Percentiles rank a stretch among this genome's conserved stretches.
Evolutionary conservation across 2,329 filamentous ascomycete species (phyloP).

Genomic region (Nakataea oryzae): DNA sequence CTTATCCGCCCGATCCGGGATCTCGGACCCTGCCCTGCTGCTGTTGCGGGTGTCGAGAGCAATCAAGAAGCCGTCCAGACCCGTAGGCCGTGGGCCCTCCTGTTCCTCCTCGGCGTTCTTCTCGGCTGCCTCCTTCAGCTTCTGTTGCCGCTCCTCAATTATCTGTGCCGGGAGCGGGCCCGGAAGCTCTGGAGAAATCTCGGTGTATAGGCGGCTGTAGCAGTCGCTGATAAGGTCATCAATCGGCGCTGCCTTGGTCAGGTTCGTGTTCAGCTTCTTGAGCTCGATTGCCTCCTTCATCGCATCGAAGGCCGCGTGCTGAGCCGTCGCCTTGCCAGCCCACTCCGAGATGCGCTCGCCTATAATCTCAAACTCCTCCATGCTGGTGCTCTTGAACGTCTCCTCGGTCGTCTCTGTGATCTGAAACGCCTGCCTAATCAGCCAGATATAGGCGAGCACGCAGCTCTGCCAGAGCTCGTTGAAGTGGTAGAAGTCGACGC

Average conservation of each 20-base stretch:
- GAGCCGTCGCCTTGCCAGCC: constrained; percentile 28
- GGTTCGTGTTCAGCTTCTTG: constrained; percentile 68
- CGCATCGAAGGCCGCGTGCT: constrained; percentile 36
- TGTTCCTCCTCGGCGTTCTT: constrained; percentile 15
- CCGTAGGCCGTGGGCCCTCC: constrained; percentile 9
- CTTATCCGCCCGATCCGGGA: constrained; percentile 19
- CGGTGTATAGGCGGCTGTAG: constrained; percentile 67
- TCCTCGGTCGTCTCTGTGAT: constrained; percentile 38
- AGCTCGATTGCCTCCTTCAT: constrained; percentile 49
- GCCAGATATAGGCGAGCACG: constrained; percentile 40
- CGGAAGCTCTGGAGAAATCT: constrained; percentile 51
- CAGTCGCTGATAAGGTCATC: constrained; percentile 92
- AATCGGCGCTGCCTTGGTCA: constrained; percentile 77
- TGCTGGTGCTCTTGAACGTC: constrained; percentile 40
- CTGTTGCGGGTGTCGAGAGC: constrained; percentile 1
- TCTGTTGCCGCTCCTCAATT: constrained; percentile 30
- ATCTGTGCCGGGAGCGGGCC: constrained; percentile 34
- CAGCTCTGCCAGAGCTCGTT: constrained; percentile 48
- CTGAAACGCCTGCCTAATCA: constrained; percentile 38
- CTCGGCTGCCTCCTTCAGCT: constrained; percentile 27
- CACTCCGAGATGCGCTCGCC: constrained; percentile 44
- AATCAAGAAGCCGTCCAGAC: constrained; percentile 3
- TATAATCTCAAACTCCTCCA: constrained; percentile 48
- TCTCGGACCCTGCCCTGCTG: constrained; percentile 11
- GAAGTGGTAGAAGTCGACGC: constrained; percentile 62